phyloP scores from a whole-genome alignment of 2,329 filamentous ascomycete species.

The Aspergillus neoniger region DNA sequence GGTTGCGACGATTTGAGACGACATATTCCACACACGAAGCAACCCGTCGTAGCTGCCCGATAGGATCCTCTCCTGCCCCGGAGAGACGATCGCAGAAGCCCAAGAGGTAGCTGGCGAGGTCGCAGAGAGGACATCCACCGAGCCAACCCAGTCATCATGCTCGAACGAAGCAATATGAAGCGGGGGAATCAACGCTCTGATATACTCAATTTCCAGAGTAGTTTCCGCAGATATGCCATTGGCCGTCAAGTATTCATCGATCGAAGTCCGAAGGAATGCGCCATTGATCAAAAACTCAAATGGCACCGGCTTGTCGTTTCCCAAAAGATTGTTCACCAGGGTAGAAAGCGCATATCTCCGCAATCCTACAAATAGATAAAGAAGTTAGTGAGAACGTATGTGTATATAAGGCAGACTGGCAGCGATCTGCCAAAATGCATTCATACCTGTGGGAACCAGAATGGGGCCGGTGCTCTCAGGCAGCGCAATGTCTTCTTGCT shows the following conservation, averaged over 20 bases:
- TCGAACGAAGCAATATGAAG: conserved; percentile 88
- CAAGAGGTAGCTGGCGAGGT: conserved; percentile 63
- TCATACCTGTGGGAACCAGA: conserved; percentile 58
- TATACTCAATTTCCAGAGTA: conserved; percentile 86
- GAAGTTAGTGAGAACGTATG: conserved; percentile 16
- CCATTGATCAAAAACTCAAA: conserved; percentile 96
- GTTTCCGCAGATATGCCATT: conserved; percentile 89
- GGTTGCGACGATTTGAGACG: conserved; percentile 79
- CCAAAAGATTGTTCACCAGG: conserved; percentile 63
- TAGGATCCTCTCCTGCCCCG: conserved; percentile 71
- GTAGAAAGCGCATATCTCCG: conserved; percentile 63
- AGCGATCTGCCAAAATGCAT: not conserved
- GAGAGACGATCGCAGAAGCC: conserved; percentile 51
- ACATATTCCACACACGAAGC: conserved; percentile 84
- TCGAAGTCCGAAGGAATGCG: conserved; percentile 81
- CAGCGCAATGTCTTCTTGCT: conserved; percentile 55
- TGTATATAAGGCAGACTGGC: not conserved
- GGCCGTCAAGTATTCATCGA: conserved; percentile 84
- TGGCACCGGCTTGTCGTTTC: conserved; percentile 54
- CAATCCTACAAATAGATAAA: conserved; percentile 44
- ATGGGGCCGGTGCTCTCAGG: conserved; percentile 58
- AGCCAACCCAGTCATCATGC: conserved; percentile 96
- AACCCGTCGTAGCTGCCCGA: conserved; percentile 93
- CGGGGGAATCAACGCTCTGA: conserved; percentile 85
- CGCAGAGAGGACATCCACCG: conserved; percentile 75